These are phyloP conservation scores for Ophiostoma ips DNA, from an alignment of 2,329 filamentous ascomycete genomes.

Conservation along the genomic window DNA sequence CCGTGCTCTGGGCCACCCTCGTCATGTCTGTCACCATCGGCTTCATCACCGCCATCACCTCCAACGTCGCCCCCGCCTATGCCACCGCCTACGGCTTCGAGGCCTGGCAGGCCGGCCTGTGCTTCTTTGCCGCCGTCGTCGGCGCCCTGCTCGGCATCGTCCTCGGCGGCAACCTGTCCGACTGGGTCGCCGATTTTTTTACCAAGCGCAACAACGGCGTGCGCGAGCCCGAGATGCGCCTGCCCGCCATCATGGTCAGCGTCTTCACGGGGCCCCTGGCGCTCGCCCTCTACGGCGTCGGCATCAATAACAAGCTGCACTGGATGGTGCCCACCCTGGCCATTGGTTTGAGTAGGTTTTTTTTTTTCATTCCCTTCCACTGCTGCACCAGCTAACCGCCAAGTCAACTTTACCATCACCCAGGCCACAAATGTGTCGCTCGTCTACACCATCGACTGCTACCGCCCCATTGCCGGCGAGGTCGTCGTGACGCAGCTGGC, in stretches of 20 bases:
- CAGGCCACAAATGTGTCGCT: slow-evolving; percentile 41
- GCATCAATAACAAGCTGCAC: slow-evolving; percentile 31
- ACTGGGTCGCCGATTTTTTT: slow-evolving; percentile 33
- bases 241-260: slow-evolving; percentile 38
- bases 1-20: slow-evolving; percentile 40
- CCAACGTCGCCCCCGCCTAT: slow-evolving; percentile 35
- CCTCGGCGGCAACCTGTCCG: slow-evolving; percentile 33
- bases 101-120: slow-evolving; percentile 34
- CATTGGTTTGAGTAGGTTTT: slow-evolving; percentile 33
- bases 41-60: slow-evolving; percentile 39
- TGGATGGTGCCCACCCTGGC: slow-evolving; percentile 44
- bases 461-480: slow-evolving; percentile 43
- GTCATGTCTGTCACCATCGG: slow-evolving; percentile 38
- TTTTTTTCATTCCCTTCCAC: neutral
- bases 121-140: slow-evolving; percentile 34
- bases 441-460: slow-evolving; percentile 44
- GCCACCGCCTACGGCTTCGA: slow-evolving; percentile 27
- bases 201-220: slow-evolving; percentile 40
- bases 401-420: slow-evolving; percentile 41
- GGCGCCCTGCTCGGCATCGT: slow-evolving; percentile 35
- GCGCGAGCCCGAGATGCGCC: slow-evolving; percentile 41
- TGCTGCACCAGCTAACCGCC: neutral
- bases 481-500: slow-evolving; percentile 37
- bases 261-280: slow-evolving; percentile 34
- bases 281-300: slow-evolving; percentile 32